Evolutionary conservation across 108 stramenopile genomes (phyloP).

Genomic region (Cyclostephanos invisitatus): DNA sequence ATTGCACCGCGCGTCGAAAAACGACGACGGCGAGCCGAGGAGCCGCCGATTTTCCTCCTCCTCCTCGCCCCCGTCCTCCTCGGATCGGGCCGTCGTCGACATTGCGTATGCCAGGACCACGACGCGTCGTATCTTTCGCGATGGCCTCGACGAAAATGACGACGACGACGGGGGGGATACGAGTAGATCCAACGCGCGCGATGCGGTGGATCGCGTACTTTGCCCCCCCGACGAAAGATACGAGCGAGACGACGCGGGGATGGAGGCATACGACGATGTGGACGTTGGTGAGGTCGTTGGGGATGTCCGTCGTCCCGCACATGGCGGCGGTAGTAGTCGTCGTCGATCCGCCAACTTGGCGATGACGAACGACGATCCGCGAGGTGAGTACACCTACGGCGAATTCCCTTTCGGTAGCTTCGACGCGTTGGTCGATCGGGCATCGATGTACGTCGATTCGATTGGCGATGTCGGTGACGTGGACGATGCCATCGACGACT

Average conservation of each 20-base stretch:
- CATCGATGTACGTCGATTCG: conserved; percentile 15
- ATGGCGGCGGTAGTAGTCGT: no score
- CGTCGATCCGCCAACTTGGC: not conserved
- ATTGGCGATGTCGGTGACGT: conserved; percentile 1
- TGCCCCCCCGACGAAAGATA: not conserved
- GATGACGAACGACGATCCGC: conserved; percentile 56
- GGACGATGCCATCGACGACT: not conserved
- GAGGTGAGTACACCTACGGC: conserved; percentile 65
- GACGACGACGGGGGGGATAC: not conserved
- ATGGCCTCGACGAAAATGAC: no score
- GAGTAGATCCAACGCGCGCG: not conserved
- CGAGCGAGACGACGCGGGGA: not conserved
- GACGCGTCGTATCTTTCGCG: no score
- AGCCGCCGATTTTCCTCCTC: no score
- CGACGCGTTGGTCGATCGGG: conserved; percentile 68
- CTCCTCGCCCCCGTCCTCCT: no score
- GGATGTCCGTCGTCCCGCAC: no score
- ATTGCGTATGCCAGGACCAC: no score
- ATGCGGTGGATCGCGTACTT: not conserved
- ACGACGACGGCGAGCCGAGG: no score
- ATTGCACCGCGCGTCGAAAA: no score
- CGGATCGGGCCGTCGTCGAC: no score
- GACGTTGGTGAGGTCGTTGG: not conserved
- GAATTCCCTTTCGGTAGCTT: conserved; percentile 79
- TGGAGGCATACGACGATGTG: not conserved